These are phyloP conservation scores for Begonia fuchsioides DNA, from an alignment of 306 rosid species.

Conservation along the genomic window DNA sequence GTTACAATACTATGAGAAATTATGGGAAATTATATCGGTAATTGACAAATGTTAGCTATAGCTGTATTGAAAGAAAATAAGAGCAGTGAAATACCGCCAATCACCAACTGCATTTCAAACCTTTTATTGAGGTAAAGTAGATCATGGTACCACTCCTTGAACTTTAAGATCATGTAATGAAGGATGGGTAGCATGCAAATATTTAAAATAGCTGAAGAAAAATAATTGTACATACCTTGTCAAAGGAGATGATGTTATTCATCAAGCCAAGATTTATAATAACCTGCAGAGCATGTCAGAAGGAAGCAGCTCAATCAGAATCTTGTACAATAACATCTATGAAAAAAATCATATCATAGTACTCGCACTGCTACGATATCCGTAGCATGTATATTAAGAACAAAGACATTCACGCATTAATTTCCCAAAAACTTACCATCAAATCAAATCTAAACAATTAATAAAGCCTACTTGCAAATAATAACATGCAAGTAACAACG, in stretches of 20 bases:
- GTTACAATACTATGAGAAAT: conserved; percentile 2
- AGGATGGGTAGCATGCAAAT: conserved; percentile 1
- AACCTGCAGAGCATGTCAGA: conserved; percentile 51
- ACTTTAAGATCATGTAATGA: too few relatives aligned
- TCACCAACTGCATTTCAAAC: neutral
- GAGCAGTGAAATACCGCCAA: neutral
- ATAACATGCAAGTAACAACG: too few relatives aligned
- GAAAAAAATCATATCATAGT: neutral
- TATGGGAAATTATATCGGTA: conserved; percentile 5
- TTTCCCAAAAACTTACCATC: too few relatives aligned
- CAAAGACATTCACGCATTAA: too few relatives aligned
- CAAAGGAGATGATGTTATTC: conserved; percentile 65
- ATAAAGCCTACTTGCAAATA: too few relatives aligned
- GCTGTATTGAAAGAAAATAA: neutral
- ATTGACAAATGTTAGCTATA: neutral
- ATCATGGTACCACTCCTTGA: neutral
- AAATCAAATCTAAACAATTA: too few relatives aligned
- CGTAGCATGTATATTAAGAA: too few relatives aligned
- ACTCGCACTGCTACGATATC: neutral
- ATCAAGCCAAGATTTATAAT: conserved; percentile 58
- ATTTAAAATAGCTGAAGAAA: conserved; percentile 3
- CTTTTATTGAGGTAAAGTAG: neutral
- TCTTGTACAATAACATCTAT: neutral
- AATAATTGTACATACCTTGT: conserved; percentile 49
- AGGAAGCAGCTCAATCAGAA: conserved; percentile 4